Percentiles rank a stretch among this genome's conserved stretches.
Evolutionary conservation across 352 stramenopile species (phyloP).

Genomic region (Phytopythium boreale): DNA sequence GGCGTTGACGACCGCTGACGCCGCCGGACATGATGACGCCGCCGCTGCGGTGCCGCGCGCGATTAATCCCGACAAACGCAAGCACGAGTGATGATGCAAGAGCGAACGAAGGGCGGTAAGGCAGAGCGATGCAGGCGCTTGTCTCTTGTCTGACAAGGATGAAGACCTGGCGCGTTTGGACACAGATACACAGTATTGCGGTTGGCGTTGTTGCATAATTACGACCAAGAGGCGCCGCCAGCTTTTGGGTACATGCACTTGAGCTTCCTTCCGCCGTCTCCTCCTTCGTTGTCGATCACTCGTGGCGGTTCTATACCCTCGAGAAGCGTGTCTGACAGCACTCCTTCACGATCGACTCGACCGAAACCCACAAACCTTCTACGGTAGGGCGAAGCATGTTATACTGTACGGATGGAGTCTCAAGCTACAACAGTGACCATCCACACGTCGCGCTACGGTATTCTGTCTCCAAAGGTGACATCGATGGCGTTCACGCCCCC

Average conservation of each 20-base stretch:
- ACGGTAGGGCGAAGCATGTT: too few species aligned
- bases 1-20: too few species aligned
- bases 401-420: too few species aligned
- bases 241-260: background rate
- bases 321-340: background rate
- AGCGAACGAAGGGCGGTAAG: background rate
- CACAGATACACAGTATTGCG: background rate
- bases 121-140: background rate
- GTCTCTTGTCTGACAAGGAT: background rate
- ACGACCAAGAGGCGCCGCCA: background rate
- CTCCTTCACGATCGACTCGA: background rate
- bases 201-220: background rate
- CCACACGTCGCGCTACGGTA: too few species aligned
- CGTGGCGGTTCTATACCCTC: background rate
- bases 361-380: too few species aligned
- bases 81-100: conserved; percentile 18
- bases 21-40: conserved; percentile 9
- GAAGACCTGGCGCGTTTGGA: background rate
- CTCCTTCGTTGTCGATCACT: background rate
- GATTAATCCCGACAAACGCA: conserved; percentile 16
- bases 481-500: too few species aligned
- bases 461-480: too few species aligned
- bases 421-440: too few species aligned
- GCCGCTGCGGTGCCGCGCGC: conserved; percentile 1
- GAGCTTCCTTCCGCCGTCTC: background rate